Percentiles rank a stretch among this genome's conserved stretches.
These are phyloP conservation scores for Lichtheimia hyalospora DNA, from an alignment of 371 early-diverging fungal genomes.

Conservation along the genomic window DNA sequence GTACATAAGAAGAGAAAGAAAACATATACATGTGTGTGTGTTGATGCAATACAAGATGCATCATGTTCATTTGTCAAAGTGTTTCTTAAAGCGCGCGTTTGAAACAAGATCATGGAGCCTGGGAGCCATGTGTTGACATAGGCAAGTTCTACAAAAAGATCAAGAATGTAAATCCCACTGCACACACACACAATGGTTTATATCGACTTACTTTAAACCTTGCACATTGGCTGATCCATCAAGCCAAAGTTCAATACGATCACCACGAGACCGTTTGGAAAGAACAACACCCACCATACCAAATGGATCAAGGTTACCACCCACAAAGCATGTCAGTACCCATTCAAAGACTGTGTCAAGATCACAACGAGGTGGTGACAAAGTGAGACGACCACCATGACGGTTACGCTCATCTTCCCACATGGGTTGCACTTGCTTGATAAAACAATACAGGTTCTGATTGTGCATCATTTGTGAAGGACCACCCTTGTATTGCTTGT, in stretches of 20 bases:
- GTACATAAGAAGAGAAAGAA: not conserved
- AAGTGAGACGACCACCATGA: slow-evolving; percentile 51
- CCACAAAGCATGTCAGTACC: slow-evolving; percentile 50
- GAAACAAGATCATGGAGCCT: slow-evolving; percentile 30
- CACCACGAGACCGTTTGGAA: slow-evolving; percentile 46
- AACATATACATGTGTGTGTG: not conserved
- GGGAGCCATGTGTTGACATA: slow-evolving; percentile 28
- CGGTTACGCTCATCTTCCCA: slow-evolving; percentile 62
- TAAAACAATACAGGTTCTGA: slow-evolving; percentile 59
- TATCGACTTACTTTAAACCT: slow-evolving; percentile 30
- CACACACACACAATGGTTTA: slow-evolving; percentile 17
- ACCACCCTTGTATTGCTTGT: slow-evolving; percentile 29
- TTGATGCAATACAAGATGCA: not conserved
- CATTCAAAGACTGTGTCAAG: slow-evolving; percentile 56
- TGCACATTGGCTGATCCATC: slow-evolving; percentile 26
- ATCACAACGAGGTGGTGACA: slow-evolving; percentile 29
- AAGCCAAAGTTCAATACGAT: slow-evolving; percentile 62
- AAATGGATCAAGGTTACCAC: slow-evolving; percentile 37
- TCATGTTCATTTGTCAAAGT: slow-evolving; percentile 25
- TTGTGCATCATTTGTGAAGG: slow-evolving; percentile 45
- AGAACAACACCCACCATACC: slow-evolving; percentile 44
- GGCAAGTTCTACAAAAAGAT: slow-evolving; percentile 15
- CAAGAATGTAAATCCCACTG: slow-evolving; percentile 10
- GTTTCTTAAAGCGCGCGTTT: slow-evolving; percentile 54
- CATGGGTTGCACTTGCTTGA: slow-evolving; percentile 56